Evolutionary conservation across 768 basidiomycete species (phyloP).

Genomic region (Leccinum boreale): DNA sequence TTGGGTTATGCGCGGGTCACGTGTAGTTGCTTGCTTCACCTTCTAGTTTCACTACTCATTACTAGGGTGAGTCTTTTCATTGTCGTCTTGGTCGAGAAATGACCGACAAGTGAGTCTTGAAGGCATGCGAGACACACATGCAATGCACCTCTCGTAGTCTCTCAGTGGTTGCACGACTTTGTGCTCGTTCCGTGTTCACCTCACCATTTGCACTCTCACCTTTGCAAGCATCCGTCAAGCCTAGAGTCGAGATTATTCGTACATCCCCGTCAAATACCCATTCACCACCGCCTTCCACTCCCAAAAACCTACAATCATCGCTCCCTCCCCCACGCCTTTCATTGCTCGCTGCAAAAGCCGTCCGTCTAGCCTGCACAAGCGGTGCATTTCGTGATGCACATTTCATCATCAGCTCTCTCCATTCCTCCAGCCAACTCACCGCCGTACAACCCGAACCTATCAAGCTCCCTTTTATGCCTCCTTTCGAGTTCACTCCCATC

Average conservation of each 20-base stretch:
- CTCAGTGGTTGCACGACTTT: background rate
- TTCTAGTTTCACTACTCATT: too few relatives aligned
- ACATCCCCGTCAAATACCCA: background rate
- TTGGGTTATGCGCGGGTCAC: constrained; percentile 13
- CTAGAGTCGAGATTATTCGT: background rate
- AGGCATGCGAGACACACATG: constrained; percentile 71
- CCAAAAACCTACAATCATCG: background rate
- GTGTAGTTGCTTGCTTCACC: constrained; percentile 11
- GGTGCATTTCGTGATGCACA: constrained; percentile 50
- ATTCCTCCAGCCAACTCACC: constrained; percentile 32
- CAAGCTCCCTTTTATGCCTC: constrained; percentile 23
- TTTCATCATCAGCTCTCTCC: constrained; percentile 57
- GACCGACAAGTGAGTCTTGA: background rate
- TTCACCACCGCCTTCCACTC: background rate
- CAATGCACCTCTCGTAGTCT: constrained; percentile 59
- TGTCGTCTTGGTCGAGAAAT: background rate
- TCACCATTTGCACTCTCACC: background rate
- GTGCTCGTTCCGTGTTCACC: constrained; percentile 9
- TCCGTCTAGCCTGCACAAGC: constrained; percentile 43
- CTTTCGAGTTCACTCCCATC: constrained; percentile 39
- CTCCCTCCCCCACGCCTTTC: constrained; percentile 14
- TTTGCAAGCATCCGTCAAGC: constrained; percentile 6
- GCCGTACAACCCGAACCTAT: constrained; percentile 1
- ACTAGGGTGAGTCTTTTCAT: constrained; percentile 14
- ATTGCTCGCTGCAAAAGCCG: constrained; percentile 46